Base-by-base conservation (phyloP, 2,329 filamentous ascomycete genomes). In the Penicillium sp. region DNA sequence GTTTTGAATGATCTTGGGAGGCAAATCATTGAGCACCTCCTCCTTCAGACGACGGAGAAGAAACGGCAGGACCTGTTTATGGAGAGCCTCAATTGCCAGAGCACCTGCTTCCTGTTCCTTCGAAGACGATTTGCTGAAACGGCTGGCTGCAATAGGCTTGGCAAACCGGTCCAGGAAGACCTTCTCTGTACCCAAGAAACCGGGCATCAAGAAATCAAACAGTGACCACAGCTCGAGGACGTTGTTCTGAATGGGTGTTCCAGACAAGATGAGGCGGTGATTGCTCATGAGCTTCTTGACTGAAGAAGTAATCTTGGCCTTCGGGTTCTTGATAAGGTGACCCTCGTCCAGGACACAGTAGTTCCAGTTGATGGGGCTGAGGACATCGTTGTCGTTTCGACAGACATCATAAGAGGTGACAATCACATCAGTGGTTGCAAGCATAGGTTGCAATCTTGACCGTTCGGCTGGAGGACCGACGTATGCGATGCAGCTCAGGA, bases 131-230 rank as follows among this genome's bases (percentile, higher is more conserved):
- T 97, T 99, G 74, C 90, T 93, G 70, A 92, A 96, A 18, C 95
- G 89, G 67, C 91, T 96, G 4, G 92, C 92, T 1, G 93, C 90
- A 64, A 97, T 97, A 1, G 92, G 92, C 74, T 96, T 96, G 8
- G 92, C 92, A 64, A 97, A 97, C 3, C 92, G 87, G 72, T 97
- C 93, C 61, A 95, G 81, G 76, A 97, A 97, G n/a, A 97, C 91
- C 76, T 95, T 96, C 70, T 99, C 94, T 0, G 88, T 91, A 31
- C 94, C 94, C 7, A 99, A 81, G 79, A 99, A 99, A 2, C 94
- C 95, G 3, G 95, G 94, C 94, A 99, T 99, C 56, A 99, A 80
- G 77, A 99, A 99, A 75, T 99, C 94, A 69, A 99, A 99, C 4
- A 99, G 81, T 0, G 93, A 97, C 93, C 93, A 99, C 4, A 99